phyloP scores from a whole-genome alignment of 169 alveolate genomes.

The Toxoplasma gondii region DNA sequence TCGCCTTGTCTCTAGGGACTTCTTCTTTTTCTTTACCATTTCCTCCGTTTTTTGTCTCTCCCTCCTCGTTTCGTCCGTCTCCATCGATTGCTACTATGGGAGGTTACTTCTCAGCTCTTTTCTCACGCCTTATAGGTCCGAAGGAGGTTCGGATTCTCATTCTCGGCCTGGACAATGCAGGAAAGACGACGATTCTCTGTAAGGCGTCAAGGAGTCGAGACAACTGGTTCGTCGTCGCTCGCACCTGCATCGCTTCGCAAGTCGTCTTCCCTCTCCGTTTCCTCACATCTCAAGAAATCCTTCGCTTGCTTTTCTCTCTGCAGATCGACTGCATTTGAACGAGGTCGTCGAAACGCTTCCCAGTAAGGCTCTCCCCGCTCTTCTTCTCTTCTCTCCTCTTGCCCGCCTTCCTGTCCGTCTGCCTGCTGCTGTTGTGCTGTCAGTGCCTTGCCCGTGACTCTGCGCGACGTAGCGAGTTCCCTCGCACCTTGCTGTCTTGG shows the following conservation, averaged over 20 bases:
- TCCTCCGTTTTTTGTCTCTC: no score
- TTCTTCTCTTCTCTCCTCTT: neutral
- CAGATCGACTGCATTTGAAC: conserved; percentile 92
- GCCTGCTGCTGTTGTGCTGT: no score
- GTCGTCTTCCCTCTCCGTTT: neutral
- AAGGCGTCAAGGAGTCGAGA: neutral
- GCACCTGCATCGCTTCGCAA: neutral
- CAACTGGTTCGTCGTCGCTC: neutral
- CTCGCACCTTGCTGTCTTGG: neutral
- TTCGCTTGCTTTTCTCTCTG: neutral
- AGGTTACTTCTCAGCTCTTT: conserved; percentile 79
- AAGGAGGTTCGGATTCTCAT: conserved; percentile 94
- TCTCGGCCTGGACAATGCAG: conserved; percentile 98
- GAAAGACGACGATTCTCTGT: conserved; percentile 97
- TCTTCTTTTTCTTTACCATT: neutral
- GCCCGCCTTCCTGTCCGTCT: no score
- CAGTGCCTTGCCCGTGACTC: no score
- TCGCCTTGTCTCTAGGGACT: neutral
- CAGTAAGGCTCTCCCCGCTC: conserved; percentile 61
- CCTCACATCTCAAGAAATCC: no score
- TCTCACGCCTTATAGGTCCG: conserved; percentile 88
- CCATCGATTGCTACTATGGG: conserved; percentile 79
- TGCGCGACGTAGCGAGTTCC: neutral
- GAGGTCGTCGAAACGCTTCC: conserved; percentile 96
- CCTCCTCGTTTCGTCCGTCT: neutral